Percentiles rank a stretch among this genome's conserved stretches.
phyloP scores from a whole-genome alignment of 2,329 filamentous ascomycete species.

The Calycina marina region DNA sequence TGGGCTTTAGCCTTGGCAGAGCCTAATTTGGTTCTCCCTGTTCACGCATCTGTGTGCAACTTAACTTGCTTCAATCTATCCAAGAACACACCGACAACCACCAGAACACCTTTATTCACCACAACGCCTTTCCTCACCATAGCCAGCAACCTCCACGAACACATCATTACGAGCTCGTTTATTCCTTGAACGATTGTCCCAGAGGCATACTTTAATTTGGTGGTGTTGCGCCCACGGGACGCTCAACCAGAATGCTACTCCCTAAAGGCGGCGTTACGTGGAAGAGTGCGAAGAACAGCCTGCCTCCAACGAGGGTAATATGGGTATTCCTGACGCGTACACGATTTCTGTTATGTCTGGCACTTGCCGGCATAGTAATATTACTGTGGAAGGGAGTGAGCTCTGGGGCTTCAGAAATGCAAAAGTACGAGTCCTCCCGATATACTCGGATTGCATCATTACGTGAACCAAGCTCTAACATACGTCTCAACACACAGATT shows the following conservation, averaged over 20 bases:
- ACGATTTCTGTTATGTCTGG: constrained; percentile 61
- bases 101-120: too few relatives aligned
- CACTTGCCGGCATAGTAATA: constrained; percentile 54
- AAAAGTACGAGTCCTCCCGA: constrained; percentile 45
- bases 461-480: constrained; percentile 2
- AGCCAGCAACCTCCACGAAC: too few relatives aligned
- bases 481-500: constrained; percentile 43
- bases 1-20: too few relatives aligned
- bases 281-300: constrained; percentile 71
- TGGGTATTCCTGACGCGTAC: constrained; percentile 59
- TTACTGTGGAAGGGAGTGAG: constrained; percentile 81
- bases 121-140: too few relatives aligned
- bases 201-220: constrained; percentile 19
- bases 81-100: too few relatives aligned
- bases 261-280: constrained; percentile 82
- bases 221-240: constrained; percentile 28
- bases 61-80: constrained; percentile 1
- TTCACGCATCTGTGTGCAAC: constrained; percentile 2
- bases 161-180: constrained; percentile 3
- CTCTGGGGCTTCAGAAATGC: constrained; percentile 71
- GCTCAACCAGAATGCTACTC: constrained; percentile 57
- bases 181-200: constrained; percentile 13
- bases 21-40: constrained; percentile 1
- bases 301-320: constrained; percentile 64
- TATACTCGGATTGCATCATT: constrained; percentile 1